Base-by-base conservation (phyloP, 805 yeast species). In the Metschnikowia chrysomelidarum region DNA sequence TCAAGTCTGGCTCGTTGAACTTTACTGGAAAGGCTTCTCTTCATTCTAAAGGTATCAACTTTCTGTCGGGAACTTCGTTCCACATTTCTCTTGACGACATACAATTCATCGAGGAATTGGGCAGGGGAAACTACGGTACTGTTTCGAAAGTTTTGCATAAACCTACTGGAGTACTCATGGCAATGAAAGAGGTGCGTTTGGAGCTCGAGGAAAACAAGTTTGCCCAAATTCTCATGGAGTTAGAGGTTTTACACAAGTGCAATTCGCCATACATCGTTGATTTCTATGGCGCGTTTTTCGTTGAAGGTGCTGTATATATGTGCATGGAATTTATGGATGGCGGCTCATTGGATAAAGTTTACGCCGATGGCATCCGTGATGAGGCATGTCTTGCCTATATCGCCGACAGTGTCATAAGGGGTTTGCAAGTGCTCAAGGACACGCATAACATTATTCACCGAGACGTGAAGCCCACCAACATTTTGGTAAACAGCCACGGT, bases 281-380 rank as follows among this genome's bases (percentile, higher is more conserved):
- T 52, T 93, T 93, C 52, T 93, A 86, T 55, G 98, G 98, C 27
- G 98, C 98, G 1, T 91, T 91, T 55, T 93, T 91, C 56, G 87
- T 87, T 20, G 98, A 93, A 62, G 96, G 97, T 30, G 96, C 97
- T 1, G 98, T 91, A 18, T 93, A 89, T 63, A 87, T 91, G 87
- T 93, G 98, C 64, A 91, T 91, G 76, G 98, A 91, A 63, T 87
- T 80, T 59, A 91, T 91, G 98, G 94, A 87, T 59, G 97, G 96
- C 30, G 96, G 96, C 0, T 87, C 96, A 0, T 64, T 91, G 40
- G 96, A 91, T 61, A 86, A 84, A 54, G 71, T 89, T 11, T 91
- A 88, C 59, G 82, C 79, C 3, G 57, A 59, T 19, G 72, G 73
- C 3, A 55, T 67, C 11, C 68, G 84, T 20, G 83, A 81, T 44